Conservation (phyloP, 78 protist genomes). For the Speleostelium caveatum region DNA sequence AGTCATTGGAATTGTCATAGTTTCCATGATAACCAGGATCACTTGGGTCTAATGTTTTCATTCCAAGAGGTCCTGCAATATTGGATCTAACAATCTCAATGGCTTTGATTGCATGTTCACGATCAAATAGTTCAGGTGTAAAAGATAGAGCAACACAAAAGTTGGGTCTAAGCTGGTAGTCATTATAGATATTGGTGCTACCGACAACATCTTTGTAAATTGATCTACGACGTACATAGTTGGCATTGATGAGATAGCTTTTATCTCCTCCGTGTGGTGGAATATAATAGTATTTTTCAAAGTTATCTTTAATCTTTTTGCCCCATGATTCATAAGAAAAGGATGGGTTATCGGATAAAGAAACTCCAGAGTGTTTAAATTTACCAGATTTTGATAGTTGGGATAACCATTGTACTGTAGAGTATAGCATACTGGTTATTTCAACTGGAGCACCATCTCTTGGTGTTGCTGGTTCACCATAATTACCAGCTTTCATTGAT, state of each 20-base stretch:
- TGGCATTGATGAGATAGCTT: constrained; percentile 17
- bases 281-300: constrained; percentile 84
- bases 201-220: constrained; percentile 93
- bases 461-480: constrained; percentile 95
- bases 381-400: not conserved
- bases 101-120: constrained; percentile 39
- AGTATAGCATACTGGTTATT: constrained; percentile 81
- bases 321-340: constrained; percentile 80
- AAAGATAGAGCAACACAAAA: constrained; percentile 92
- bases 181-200: constrained; percentile 57
- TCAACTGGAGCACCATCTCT: constrained; percentile 97
- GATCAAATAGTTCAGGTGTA: constrained; percentile 86
- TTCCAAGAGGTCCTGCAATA: constrained; percentile 87
- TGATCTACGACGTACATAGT: constrained; percentile 85
- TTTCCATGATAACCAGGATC: constrained; percentile 87
- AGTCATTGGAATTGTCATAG: constrained; percentile 89
- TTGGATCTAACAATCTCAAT: constrained; percentile 1
- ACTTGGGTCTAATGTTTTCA: constrained; percentile 87
- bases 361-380: constrained; percentile 40
- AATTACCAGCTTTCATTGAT: constrained; percentile 66
- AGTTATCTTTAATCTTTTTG: constrained; percentile 36
- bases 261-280: constrained; percentile 72
- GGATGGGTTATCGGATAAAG: not conserved
- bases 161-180: constrained; percentile 95
- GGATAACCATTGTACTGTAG: constrained; percentile 68